Conservation (phyloP, 1,284 basidiomycete species). For the Amylostereum areolatum region DNA sequence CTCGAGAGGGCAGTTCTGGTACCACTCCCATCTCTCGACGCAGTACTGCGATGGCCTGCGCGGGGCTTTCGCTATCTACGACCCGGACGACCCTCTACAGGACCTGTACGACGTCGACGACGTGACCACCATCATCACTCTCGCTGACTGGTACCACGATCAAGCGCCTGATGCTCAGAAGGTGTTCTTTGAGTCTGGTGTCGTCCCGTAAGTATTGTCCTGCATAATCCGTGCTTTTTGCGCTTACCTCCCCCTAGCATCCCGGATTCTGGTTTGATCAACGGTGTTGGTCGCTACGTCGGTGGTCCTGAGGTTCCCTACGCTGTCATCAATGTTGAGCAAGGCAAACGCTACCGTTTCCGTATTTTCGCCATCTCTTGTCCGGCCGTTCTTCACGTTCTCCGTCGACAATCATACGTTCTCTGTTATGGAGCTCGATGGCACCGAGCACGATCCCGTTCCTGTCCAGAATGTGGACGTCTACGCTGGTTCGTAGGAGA, state of each 20-base stretch:
- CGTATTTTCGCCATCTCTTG: not conserved
- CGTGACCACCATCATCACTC: constrained; percentile 19
- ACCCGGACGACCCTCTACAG: constrained; percentile 32
- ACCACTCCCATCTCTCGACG: constrained; percentile 29
- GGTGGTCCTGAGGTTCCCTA: constrained; percentile 17
- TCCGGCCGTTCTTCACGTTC: not conserved
- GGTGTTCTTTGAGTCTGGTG: constrained; percentile 32
- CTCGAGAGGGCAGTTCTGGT: too few relatives aligned
- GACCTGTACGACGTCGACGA: constrained; percentile 28
- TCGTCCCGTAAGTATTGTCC: constrained; percentile 20
- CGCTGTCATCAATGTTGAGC: constrained; percentile 5
- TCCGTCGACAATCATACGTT: constrained; percentile 15
- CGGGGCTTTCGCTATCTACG: constrained; percentile 26
- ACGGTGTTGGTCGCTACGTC: constrained; percentile 30
- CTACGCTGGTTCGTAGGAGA: constrained; percentile 17
- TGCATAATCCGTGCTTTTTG: too few relatives aligned
- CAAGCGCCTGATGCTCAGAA: constrained; percentile 26
- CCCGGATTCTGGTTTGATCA: constrained; percentile 33
- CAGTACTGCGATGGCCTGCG: constrained; percentile 18
- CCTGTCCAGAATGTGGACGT: constrained; percentile 30
- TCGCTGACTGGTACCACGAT: constrained; percentile 38
- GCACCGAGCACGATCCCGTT: constrained; percentile 28
- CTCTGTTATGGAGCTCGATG: constrained; percentile 21
- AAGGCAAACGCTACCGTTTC: not conserved
- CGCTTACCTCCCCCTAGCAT: not conserved